Base-by-base conservation (phyloP, 305 asterid genomes). In the Fraxinus xanthoxyloides region DNA sequence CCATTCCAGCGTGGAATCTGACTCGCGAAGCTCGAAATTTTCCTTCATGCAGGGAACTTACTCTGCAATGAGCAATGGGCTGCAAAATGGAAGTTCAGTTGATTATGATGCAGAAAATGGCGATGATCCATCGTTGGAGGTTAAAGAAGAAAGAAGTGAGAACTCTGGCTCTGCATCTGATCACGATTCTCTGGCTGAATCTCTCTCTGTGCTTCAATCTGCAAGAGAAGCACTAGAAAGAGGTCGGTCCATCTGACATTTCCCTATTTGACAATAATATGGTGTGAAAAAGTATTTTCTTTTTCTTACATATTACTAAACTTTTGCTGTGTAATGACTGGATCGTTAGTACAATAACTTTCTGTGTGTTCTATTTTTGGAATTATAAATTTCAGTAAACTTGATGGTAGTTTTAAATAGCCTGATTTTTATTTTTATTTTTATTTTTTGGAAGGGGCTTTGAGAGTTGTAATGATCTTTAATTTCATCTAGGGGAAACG, bases 1-100 rank as follows among this genome's bases (percentile, higher is more conserved):
- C 76, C 90, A 79, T 84, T 92, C 96, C 88, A 89, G 94, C 87
- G 17, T 91, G 87, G 95, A 92, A 84, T 91, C 93, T 85, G 96
- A 92, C 90, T 91, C 89, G 67, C 89, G 79, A 80, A 94, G 93
- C 86, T 87, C 86, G 87, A 88, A 84, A 79, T 85, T 86, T 85
- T 82, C 89, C 40, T 90, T 87, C 85, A 63, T 85, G 90, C 93
- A 88, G 90, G 97, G 90, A 40, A 78, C 63, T 81, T 74, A 84
- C 83, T 80, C 82, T 80, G 85, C 77, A n/a, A 82, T 82, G 32
- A 91, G 90, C 82, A 92, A 92, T 75, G 91, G 93, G 77, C 83
- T 85, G 73, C 84, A 31, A 78, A 81, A 89, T 80, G 91, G 87
- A 77, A 87, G 80, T 84, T 79, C 83, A 65, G 48, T 34, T 34